A percentile compares a stretch with the other conserved stretches of the same genome.
Evolutionary conservation across 2,329 filamentous ascomycete species (phyloP).

Genomic region (Epichloe sibirici): DNA sequence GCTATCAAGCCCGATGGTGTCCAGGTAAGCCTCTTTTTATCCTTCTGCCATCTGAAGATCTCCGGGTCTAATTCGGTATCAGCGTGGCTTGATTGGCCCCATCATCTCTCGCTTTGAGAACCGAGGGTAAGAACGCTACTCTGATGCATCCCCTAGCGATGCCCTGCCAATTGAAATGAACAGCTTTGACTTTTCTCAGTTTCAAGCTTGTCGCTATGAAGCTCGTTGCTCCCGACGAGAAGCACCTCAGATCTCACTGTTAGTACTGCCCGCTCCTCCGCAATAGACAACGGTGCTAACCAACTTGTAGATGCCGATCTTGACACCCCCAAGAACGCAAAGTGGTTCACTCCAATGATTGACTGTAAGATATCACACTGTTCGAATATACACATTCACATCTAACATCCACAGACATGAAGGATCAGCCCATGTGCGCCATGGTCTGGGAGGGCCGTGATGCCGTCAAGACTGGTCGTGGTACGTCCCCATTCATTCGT

Average conservation of each 20-base stretch:
- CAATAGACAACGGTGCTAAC: constrained; percentile 15
- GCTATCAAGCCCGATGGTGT: constrained; percentile 99
- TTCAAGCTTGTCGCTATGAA: constrained; percentile 99
- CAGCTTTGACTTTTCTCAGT: neutral
- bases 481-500: constrained; percentile 35
- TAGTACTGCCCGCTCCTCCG: constrained; percentile 18
- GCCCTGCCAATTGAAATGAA: neutral
- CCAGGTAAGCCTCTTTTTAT: constrained; percentile 52
- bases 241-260: constrained; percentile 97
- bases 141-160: neutral
- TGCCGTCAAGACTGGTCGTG: constrained; percentile 94
- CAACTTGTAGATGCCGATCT: constrained; percentile 61
- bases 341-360: constrained; percentile 93
- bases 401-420: constrained; percentile 3
- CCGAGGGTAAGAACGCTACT: constrained; percentile 53
- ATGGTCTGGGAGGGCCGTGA: constrained; percentile 99
- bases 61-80: constrained; percentile 7
- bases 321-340: constrained; percentile 52
- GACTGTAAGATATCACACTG: constrained; percentile 52
- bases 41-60: neutral
- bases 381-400: neutral
- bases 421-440: constrained; percentile 64
- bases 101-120: constrained; percentile 98
- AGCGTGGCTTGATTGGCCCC: constrained; percentile 95
- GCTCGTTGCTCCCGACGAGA: constrained; percentile 77